Evolutionary conservation across 2,329 filamentous ascomycete genomes (phyloP).

Genomic region (Hypomyces perniciosus): DNA sequence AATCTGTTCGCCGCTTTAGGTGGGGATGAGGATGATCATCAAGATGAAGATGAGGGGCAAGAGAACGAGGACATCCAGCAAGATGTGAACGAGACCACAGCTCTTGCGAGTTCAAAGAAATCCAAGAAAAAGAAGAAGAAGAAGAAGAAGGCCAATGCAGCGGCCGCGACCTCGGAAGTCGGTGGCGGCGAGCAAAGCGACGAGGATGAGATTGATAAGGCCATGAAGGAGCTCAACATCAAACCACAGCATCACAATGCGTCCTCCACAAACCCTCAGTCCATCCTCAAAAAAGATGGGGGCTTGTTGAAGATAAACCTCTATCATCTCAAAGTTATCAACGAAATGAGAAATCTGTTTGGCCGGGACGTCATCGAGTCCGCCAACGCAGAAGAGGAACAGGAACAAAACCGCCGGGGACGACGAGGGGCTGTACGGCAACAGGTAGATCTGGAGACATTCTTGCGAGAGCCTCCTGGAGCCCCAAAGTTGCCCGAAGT

Average conservation of each 20-base stretch:
- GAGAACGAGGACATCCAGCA: slow-evolving; percentile 1
- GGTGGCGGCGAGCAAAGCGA: slow-evolving; percentile 17
- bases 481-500: slow-evolving; percentile 61
- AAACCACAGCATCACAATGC: slow-evolving; percentile 13
- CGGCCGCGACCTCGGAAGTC: slow-evolving; percentile 16
- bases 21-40: slow-evolving; percentile 32
- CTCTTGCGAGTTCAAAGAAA: slow-evolving; percentile 24
- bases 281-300: slow-evolving; percentile 27
- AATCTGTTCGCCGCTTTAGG: slow-evolving; percentile 50
- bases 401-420: slow-evolving; percentile 32
- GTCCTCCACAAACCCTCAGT: slow-evolving; percentile 7
- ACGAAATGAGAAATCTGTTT: slow-evolving; percentile 74
- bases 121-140: slow-evolving; percentile 36
- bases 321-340: slow-evolving; percentile 73
- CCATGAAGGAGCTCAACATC: slow-evolving; percentile 44
- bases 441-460: slow-evolving; percentile 53
- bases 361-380: slow-evolving; percentile 52
- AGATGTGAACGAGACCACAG: not conserved
- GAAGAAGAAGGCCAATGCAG: slow-evolving; percentile 29
- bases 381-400: slow-evolving; percentile 44
- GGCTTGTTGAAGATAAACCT: slow-evolving; percentile 47
- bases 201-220: slow-evolving; percentile 52
- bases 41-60: slow-evolving; percentile 33
- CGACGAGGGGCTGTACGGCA: slow-evolving; percentile 32
- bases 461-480: slow-evolving; percentile 48